Evolutionary conservation across 306 rosid species (phyloP).

Genomic region (Quillaja saponaria): DNA sequence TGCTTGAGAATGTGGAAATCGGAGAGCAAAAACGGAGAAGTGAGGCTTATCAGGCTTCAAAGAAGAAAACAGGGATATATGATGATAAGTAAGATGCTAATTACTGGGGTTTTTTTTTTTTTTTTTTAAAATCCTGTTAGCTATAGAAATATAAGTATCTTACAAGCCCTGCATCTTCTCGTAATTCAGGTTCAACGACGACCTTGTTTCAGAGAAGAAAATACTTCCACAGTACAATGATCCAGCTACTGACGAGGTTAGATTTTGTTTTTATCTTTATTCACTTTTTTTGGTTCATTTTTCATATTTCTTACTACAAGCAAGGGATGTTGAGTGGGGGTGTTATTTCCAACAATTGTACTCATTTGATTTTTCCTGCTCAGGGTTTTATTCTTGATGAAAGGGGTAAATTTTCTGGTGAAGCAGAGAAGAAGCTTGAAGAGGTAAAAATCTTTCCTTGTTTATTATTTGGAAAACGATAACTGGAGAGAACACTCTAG

Average conservation of each 20-base stretch:
- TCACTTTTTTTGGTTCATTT: conserved; percentile 1
- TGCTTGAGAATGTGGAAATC: conserved; percentile 94
- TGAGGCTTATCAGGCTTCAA: conserved; percentile 86
- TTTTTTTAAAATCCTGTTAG: too few relatives aligned
- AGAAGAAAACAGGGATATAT: conserved; percentile 77
- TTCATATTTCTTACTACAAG: conserved; percentile 13
- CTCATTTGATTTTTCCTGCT: conserved; percentile 29
- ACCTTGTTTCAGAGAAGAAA: conserved; percentile 68
- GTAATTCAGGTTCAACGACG: conserved; percentile 82
- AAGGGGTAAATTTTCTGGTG: conserved; percentile 70
- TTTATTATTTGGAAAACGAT: conserved; percentile 4
- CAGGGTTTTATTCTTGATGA: conserved; percentile 84
- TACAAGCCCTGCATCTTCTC: conserved; percentile 17
- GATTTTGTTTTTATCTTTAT: conserved; percentile 1
- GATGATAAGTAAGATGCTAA: conserved; percentile 73
- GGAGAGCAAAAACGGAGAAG: conserved; percentile 89
- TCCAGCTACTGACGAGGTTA: conserved; percentile 74
- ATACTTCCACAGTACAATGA: conserved; percentile 94
- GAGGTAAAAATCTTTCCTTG: conserved; percentile 53
- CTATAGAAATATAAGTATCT: conserved; percentile 16
- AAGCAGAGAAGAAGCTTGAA: conserved; percentile 88
- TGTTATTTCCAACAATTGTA: conserved; percentile 16
- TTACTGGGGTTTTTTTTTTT: background rate
- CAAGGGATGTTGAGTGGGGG: conserved; percentile 15
- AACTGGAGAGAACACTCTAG: conserved; percentile 15